These are phyloP conservation scores for Colletotrichum kahawae DNA, from an alignment of 2,329 filamentous ascomycete species.

Conservation along the genomic window DNA sequence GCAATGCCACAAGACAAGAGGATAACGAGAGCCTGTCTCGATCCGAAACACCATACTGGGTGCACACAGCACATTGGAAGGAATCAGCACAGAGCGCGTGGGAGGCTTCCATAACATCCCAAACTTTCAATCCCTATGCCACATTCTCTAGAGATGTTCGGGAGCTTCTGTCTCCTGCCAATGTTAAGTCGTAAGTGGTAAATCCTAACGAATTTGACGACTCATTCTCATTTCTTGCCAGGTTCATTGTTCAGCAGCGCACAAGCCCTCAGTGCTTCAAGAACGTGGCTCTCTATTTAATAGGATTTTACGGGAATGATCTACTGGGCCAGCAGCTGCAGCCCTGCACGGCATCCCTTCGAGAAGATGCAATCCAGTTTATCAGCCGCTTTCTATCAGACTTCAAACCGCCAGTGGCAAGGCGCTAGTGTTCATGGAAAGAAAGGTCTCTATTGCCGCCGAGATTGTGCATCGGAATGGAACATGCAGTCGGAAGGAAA, in stretches of 20 bases:
- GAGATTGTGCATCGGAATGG: too few species aligned
- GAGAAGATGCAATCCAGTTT: background rate
- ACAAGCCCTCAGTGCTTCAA: background rate
- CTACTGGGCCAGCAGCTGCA: background rate
- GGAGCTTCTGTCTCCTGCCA: background rate
- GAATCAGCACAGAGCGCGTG: background rate
- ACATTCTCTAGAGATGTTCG: background rate
- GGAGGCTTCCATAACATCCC: background rate
- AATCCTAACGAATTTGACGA: background rate
- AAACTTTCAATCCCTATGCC: background rate
- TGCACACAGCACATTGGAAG: background rate
- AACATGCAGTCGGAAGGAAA: background rate
- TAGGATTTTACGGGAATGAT: background rate
- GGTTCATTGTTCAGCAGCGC: background rate
- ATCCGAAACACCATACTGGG: background rate
- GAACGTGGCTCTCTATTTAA: background rate
- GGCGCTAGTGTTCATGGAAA: background rate
- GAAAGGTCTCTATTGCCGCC: background rate
- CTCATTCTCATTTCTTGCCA: background rate
- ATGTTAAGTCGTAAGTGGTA: background rate
- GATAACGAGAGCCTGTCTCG: background rate
- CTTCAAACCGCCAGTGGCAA: background rate
- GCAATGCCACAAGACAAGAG: background rate
- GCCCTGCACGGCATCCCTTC: background rate
- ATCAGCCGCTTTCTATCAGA: background rate